phyloP scores from a whole-genome alignment of 2,329 filamentous ascomycete genomes.

The Drechmeria coniospora region DNA sequence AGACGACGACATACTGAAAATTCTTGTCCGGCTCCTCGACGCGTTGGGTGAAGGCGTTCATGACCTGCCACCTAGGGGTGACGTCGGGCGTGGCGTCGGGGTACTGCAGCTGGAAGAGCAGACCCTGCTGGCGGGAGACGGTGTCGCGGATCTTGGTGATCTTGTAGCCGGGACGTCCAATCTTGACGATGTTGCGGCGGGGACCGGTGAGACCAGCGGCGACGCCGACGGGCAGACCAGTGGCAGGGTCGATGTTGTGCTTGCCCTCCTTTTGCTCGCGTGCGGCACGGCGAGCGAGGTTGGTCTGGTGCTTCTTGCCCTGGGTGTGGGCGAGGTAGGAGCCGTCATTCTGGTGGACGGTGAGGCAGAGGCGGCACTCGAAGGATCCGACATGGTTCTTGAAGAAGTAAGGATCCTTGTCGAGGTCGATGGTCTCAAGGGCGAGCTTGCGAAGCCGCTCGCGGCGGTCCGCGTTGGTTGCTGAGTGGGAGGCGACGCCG shows the following conservation, averaged over 20 bases:
- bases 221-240: constrained; percentile 58
- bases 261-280: constrained; percentile 85
- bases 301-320: constrained; percentile 97
- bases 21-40: constrained; percentile 87
- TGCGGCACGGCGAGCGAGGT: constrained; percentile 88
- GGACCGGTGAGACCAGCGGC: constrained; percentile 52
- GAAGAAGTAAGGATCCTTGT: constrained; percentile 99
- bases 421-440: constrained; percentile 95
- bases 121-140: constrained; percentile 70
- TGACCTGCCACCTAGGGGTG: constrained; percentile 77
- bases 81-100: constrained; percentile 70
- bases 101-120: constrained; percentile 94
- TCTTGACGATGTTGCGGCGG: constrained; percentile 81
- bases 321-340: constrained; percentile 98
- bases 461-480: constrained; percentile 90
- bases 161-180: constrained; percentile 90
- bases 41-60: constrained; percentile 95
- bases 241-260: constrained; percentile 50
- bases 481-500: constrained; percentile 83
- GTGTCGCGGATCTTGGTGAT: constrained; percentile 93
- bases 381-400: constrained; percentile 98
- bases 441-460: constrained; percentile 96
- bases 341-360: constrained; percentile 96
- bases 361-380: constrained; percentile 91
- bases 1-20: constrained; percentile 88